Conservation (phyloP, 2,329 filamentous ascomycete species). For the Lecanicillium sp. region DNA sequence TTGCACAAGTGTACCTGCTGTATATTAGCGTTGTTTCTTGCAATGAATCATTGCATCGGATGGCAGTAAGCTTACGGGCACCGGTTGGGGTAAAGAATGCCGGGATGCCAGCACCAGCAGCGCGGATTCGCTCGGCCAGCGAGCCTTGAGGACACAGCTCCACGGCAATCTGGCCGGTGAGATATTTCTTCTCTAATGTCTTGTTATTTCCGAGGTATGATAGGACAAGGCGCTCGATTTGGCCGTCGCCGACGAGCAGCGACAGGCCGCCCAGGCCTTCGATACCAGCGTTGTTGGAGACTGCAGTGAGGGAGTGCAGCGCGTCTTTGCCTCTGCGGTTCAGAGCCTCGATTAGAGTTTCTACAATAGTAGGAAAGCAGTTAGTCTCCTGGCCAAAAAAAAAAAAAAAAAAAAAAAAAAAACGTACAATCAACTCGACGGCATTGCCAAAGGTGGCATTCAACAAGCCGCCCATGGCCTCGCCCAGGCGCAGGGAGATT, state of each 20-base stretch:
- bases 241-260: slow-evolving; percentile 59
- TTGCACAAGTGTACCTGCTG: slow-evolving; percentile 54
- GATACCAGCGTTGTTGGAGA: slow-evolving; percentile 74
- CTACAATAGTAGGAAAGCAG: slow-evolving; percentile 32
- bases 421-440: slow-evolving; percentile 65
- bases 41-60: not conserved
- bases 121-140: slow-evolving; percentile 63
- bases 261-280: slow-evolving; percentile 62
- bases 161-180: slow-evolving; percentile 65
- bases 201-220: slow-evolving; percentile 76
- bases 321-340: slow-evolving; percentile 49
- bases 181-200: slow-evolving; percentile 64
- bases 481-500: slow-evolving; percentile 62
- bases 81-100: slow-evolving; percentile 77
- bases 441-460: slow-evolving; percentile 77
- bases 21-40: slow-evolving; percentile 9
- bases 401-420: too few relatives aligned
- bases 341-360: slow-evolving; percentile 66
- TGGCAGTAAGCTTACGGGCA: slow-evolving; percentile 40
- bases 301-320: slow-evolving; percentile 62
- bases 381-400: too few relatives aligned
- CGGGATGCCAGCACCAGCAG: slow-evolving; percentile 68
- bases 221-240: slow-evolving; percentile 64
- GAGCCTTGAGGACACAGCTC: slow-evolving; percentile 70
- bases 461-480: slow-evolving; percentile 64